Evolutionary conservation across 2,329 filamentous ascomycete species (phyloP), one percentile per base, ranked within the genome.

Genomic region (Arthrobotrys musiformis): DNA sequence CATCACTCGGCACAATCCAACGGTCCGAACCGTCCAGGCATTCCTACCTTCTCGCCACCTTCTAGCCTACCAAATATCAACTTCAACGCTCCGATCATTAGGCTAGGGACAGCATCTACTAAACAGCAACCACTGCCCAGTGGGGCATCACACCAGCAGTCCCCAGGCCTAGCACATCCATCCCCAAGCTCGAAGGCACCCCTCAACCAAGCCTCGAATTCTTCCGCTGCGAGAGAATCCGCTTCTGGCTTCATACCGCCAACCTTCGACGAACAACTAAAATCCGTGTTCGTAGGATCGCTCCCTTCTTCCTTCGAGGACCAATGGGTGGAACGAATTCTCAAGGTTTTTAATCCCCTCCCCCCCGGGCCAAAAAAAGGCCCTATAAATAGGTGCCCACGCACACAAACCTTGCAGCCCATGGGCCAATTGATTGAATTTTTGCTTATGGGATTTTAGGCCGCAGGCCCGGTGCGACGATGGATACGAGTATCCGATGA

Each of bases 51-150:
- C 85, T 92, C 96, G 86, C 90, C 93, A 58, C 94, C 94, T 8
- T 87, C 92, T 61, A 97, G 95, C 82, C 92, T 97, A 88, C 93
- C 94, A 62, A 96, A 97, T 83, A 97, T 99, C 86, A 97, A 99
- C 86, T 97, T 98, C 86, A 97, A 92, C 82, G 95, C 95, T 37
- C 94, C 94, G 70, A 93, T 98, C 76, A 98, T 99, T 82, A 92
- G 95, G 68, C 88, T 99, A 52, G 95, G 94, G 46, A 94, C 93
- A 0, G 88, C 90, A 2, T 88, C 89, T 1, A 84, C 88, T n/a
- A 93, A 93, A 82, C 86, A 90, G 26, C 74, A 68, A 28, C 50
- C 74, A 7, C 19, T 63, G 11, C 54, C 74, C 9, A 44, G 58
- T 37, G 37, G 40, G 28, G 33, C 46, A 22, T 42, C 74, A 19